Percentiles rank a stretch among this genome's conserved stretches.
Conservation (phyloP, 2,329 filamentous ascomycete species). For the Hypoxylon sp. region DNA sequence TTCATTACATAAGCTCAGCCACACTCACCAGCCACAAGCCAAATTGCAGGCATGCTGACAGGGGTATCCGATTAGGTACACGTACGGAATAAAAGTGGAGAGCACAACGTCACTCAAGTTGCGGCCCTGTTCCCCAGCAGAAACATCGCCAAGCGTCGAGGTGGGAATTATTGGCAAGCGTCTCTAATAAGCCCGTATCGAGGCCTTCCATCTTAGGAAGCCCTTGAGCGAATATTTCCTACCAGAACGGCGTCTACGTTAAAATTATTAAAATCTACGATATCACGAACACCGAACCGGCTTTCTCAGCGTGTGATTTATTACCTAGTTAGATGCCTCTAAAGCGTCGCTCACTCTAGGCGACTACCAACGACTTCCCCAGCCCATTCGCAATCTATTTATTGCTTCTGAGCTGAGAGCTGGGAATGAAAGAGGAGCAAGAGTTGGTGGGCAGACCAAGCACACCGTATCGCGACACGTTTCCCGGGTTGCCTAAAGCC, state of each 20-base stretch:
- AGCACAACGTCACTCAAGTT: conserved; percentile 33
- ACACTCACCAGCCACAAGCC: conserved; percentile 16
- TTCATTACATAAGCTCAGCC: neutral
- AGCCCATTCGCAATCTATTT: neutral
- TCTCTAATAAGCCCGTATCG: conserved; percentile 20
- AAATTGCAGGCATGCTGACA: neutral
- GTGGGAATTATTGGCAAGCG: conserved; percentile 4
- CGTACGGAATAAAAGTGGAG: conserved; percentile 28
- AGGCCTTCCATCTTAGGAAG: conserved; percentile 42
- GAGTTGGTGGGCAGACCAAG: conserved; percentile 13
- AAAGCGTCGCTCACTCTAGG: conserved; percentile 1
- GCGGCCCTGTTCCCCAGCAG: conserved; percentile 13
- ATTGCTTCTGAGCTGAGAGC: neutral
- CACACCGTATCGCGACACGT: conserved; percentile 17
- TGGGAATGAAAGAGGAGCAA: conserved; percentile 10
- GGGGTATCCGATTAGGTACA: conserved; percentile 17
- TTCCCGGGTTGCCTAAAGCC: conserved; percentile 36
- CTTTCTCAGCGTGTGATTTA: conserved; percentile 1
- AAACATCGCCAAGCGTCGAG: conserved; percentile 18
- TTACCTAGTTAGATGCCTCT: neutral
- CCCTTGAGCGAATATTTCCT: conserved; percentile 12
- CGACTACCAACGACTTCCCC: neutral
- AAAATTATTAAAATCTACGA: neutral
- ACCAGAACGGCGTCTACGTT: neutral
- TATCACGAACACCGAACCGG: neutral